Percentiles rank a stretch among this genome's conserved stretches.
phyloP scores from a whole-genome alignment of 495 filamentous ascomycete genomes.

The Hyphodiscus hymeniophilus region DNA sequence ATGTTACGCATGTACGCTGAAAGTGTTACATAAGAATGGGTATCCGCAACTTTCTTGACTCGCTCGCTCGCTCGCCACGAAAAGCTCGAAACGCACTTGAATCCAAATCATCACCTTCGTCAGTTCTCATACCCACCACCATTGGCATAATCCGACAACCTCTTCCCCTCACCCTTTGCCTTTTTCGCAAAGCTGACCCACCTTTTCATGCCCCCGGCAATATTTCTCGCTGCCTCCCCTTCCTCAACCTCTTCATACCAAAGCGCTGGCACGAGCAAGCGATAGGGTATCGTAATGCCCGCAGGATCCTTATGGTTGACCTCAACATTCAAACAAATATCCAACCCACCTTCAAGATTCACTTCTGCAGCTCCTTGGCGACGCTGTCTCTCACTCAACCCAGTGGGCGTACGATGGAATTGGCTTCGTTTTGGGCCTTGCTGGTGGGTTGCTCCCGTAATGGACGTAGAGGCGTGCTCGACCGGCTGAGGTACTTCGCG shows the following conservation, averaged over 20 bases:
- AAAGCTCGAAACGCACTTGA: too few species aligned
- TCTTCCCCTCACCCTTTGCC: too few species aligned
- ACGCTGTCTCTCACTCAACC: constrained; percentile 51
- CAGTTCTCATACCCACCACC: too few species aligned
- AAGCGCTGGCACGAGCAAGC: constrained; percentile 74
- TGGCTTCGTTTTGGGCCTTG: constrained; percentile 28
- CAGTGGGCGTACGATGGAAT: constrained; percentile 69
- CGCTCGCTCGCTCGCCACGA: too few species aligned
- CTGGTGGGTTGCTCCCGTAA: constrained; percentile 9
- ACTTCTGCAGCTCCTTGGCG: constrained; percentile 34
- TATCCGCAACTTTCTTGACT: too few species aligned
- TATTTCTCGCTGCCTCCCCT: constrained; percentile 1
- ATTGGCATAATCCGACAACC: too few species aligned
- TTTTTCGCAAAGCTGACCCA: constrained; percentile 4
- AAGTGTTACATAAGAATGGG: too few species aligned
- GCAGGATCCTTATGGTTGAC: constrained; percentile 75
- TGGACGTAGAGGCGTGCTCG: constrained; percentile 6
- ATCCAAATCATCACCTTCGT: too few species aligned
- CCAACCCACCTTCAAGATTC: constrained; percentile 69
- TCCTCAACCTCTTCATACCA: constrained; percentile 36
- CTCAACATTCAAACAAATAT: constrained; percentile 81
- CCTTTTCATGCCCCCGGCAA: constrained; percentile 1
- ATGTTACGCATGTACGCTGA: too few species aligned
- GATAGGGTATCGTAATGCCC: constrained; percentile 82
- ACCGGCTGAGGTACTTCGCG: constrained; percentile 2